Evolutionary conservation across 306 rosid genomes (phyloP).

Genomic region (Begonia loranthoides): DNA sequence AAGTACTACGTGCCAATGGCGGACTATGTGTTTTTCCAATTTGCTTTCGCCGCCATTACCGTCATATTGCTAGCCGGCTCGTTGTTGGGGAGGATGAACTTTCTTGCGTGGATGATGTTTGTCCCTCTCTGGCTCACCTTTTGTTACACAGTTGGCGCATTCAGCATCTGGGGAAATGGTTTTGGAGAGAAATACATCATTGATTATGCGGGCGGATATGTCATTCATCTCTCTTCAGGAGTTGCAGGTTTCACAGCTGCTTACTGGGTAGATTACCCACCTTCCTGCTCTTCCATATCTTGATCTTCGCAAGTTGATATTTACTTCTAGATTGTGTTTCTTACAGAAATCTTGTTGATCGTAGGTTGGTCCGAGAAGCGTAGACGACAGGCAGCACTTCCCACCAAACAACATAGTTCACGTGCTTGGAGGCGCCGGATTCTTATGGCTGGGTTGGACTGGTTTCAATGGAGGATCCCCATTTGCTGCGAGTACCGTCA

Average conservation of each 20-base stretch:
- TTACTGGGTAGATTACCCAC: constrained; percentile 39
- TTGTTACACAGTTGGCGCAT: constrained; percentile 54
- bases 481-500: constrained; percentile 25
- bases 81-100: constrained; percentile 65
- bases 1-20: constrained; percentile 33
- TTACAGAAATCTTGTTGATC: background rate
- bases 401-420: constrained; percentile 71
- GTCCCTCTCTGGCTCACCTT: constrained; percentile 66
- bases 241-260: constrained; percentile 71
- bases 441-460: constrained; percentile 72
- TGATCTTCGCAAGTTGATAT: too few species aligned
- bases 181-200: constrained; percentile 23
- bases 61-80: constrained; percentile 65
- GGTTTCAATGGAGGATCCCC: constrained; percentile 82
- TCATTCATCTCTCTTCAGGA: constrained; percentile 70
- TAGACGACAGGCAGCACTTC: constrained; percentile 47
- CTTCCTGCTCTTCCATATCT: background rate
- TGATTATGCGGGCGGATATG: constrained; percentile 66
- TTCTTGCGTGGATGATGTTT: constrained; percentile 64
- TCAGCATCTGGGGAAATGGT: constrained; percentile 47
- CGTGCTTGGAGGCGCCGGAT: constrained; percentile 69
- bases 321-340: too few species aligned
- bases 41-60: constrained; percentile 72
- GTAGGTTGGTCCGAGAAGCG: constrained; percentile 65
- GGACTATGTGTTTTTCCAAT: constrained; percentile 45